Percentiles rank a stretch among this genome's conserved stretches.
Conservation (phyloP, 106 monocot species). For the Platanthera zijinensis region DNA sequence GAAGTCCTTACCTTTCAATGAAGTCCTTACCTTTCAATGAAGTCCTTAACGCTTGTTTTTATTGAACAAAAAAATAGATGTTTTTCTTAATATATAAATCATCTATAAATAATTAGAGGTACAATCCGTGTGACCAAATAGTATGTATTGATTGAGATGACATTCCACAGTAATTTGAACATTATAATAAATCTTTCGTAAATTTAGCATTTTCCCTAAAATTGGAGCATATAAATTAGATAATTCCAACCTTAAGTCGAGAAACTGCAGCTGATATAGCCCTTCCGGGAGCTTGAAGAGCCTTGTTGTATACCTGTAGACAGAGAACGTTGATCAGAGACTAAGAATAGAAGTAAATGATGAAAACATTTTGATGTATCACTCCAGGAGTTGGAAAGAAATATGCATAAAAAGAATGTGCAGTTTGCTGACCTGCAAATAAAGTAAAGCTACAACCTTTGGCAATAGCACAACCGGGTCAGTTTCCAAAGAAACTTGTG, state of each 20-base stretch:
- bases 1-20: too few relatives aligned
- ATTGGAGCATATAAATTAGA: too few relatives aligned
- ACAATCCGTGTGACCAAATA: too few relatives aligned
- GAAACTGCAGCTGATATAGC: conserved; percentile 57
- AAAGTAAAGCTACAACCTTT: conserved; percentile 70
- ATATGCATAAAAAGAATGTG: neutral
- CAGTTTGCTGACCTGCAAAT: conserved; percentile 56
- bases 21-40: too few relatives aligned
- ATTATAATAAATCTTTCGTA: too few relatives aligned
- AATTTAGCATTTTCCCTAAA: too few relatives aligned
- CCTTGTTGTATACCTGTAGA: conserved; percentile 65
- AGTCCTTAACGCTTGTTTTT: too few relatives aligned
- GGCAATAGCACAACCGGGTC: conserved; percentile 73
- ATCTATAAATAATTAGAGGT: too few relatives aligned
- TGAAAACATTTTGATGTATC: neutral
- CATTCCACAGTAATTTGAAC: too few relatives aligned
- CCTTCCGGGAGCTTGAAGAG: conserved; percentile 89
- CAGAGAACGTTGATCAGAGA: neutral
- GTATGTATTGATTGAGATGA: too few relatives aligned
- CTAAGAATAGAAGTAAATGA: neutral
- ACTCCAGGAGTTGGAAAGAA: neutral
- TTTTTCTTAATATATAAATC: too few relatives aligned
- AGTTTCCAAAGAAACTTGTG: conserved; percentile 78
- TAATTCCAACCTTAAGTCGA: conserved; percentile 53
- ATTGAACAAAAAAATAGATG: too few relatives aligned